A percentile compares a stretch with the other conserved stretches of the same genome.
phyloP scores from a whole-genome alignment of 1,284 basidiomycete species.

The Pisolithus thermaeus region DNA sequence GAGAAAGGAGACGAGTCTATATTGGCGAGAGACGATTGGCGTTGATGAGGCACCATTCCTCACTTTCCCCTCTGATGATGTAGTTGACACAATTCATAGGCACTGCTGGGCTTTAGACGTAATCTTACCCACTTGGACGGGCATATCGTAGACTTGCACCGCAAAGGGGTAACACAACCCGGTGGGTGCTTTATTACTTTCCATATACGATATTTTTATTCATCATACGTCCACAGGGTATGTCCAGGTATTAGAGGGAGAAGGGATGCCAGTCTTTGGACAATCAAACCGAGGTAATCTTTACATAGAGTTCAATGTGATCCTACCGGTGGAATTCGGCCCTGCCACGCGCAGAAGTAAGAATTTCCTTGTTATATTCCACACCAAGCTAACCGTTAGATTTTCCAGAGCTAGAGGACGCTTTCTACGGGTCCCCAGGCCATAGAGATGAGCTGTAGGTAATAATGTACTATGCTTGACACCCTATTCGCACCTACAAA shows the following conservation, averaged over 20 bases:
- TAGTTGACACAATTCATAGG: conserved; percentile 38
- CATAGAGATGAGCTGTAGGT: conserved; percentile 25
- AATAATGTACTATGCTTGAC: neutral
- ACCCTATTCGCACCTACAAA: too few species aligned
- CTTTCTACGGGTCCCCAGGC: conserved; percentile 18
- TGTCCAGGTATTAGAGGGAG: conserved; percentile 78
- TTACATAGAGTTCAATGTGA: conserved; percentile 87
- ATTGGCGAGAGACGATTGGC: conserved; percentile 86
- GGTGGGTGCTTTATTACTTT: conserved; percentile 38
- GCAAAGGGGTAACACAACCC: conserved; percentile 85
- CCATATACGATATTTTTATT: neutral
- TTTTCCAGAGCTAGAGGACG: conserved; percentile 20
- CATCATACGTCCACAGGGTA: conserved; percentile 45
- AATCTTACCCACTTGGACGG: conserved; percentile 91
- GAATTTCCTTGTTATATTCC: conserved; percentile 12
- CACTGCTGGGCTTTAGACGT: conserved; percentile 74
- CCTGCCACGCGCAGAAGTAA: conserved; percentile 64
- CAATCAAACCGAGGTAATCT: conserved; percentile 69
- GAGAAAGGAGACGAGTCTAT: conserved; percentile 82
- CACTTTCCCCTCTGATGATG: neutral
- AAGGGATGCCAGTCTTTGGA: conserved; percentile 83
- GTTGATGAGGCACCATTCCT: conserved; percentile 74
- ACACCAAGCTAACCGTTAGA: conserved; percentile 1
- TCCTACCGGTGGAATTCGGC: conserved; percentile 71
- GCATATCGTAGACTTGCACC: conserved; percentile 64